These are phyloP conservation scores for Phytophthora foliorum DNA, from an alignment of 352 stramenopile genomes.

Conservation along the genomic window DNA sequence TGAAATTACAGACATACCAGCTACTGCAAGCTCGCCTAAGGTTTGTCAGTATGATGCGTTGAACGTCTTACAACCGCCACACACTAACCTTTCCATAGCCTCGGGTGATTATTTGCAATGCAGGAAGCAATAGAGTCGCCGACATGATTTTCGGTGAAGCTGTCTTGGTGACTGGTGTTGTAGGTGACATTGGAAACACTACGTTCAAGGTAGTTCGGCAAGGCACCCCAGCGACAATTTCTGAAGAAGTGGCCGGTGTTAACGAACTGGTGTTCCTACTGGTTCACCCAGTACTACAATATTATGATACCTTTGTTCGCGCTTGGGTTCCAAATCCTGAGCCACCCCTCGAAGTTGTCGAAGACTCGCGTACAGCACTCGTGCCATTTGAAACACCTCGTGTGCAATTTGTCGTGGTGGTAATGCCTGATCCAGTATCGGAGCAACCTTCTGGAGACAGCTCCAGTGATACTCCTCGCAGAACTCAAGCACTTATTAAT, in stretches of 20 bases:
- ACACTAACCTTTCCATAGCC: slow-evolving; percentile 38
- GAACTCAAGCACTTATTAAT: slow-evolving; percentile 20
- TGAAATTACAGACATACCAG: neutral
- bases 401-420: slow-evolving; percentile 52
- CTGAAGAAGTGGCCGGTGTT: slow-evolving; percentile 48
- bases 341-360: slow-evolving; percentile 17
- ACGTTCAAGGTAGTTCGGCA: slow-evolving; percentile 59
- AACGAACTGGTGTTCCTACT: slow-evolving; percentile 48
- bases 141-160: slow-evolving; percentile 50
- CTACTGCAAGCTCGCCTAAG: slow-evolving; percentile 1
- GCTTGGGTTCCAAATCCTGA: slow-evolving; percentile 37
- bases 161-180: slow-evolving; percentile 51
- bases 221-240: slow-evolving; percentile 44
- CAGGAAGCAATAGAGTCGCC: slow-evolving; percentile 16
- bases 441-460: slow-evolving; percentile 37
- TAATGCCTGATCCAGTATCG: slow-evolving; percentile 13
- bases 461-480: slow-evolving; percentile 19
- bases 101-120: slow-evolving; percentile 56
- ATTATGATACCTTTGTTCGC: slow-evolving; percentile 30
- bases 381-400: slow-evolving; percentile 53
- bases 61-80: neutral
- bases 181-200: slow-evolving; percentile 59
- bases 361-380: neutral
- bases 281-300: slow-evolving; percentile 47
- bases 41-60: slow-evolving; percentile 5